These are phyloP conservation scores for Stephanodiscus minutulus DNA, from an alignment of 108 stramenopile genomes.

Conservation along the genomic window DNA sequence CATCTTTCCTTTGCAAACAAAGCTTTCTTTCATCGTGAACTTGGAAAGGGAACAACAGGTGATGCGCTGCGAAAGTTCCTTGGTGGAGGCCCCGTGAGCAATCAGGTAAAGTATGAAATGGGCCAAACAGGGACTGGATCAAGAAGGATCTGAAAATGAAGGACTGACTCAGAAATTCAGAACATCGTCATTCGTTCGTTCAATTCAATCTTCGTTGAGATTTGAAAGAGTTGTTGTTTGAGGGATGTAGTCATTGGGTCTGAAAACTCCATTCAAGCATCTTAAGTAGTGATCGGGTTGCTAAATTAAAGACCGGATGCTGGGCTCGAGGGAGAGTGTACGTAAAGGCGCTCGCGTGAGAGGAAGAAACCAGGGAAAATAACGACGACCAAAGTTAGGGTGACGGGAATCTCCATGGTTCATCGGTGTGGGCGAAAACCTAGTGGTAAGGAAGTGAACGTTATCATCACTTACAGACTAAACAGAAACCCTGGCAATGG, in stretches of 20 bases:
- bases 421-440: conserved; percentile 2
- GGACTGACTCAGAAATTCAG: conserved; percentile 54
- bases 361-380: too few species aligned
- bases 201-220: conserved; percentile 53
- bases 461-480: too few species aligned
- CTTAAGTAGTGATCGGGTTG: too few species aligned
- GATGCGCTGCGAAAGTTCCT: conserved; percentile 69
- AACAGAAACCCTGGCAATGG: too few species aligned
- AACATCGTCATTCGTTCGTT: conserved; percentile 57
- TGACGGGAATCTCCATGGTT: background rate
- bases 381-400: too few species aligned
- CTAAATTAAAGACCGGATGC: too few species aligned
- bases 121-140: conserved; percentile 29
- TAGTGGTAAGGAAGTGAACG: background rate
- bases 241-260: too few species aligned
- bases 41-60: conserved; percentile 72
- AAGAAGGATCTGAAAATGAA: conserved; percentile 52
- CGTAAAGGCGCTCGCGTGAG: too few species aligned
- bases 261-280: too few species aligned
- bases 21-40: conserved; percentile 72
- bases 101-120: conserved; percentile 68
- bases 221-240: too few species aligned
- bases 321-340: too few species aligned
- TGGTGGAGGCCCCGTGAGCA: conserved; percentile 70
- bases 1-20: too few species aligned